These are phyloP conservation scores for Shiraia bambusicola DNA, from an alignment of 2,329 filamentous ascomycete genomes.

Conservation along the genomic window DNA sequence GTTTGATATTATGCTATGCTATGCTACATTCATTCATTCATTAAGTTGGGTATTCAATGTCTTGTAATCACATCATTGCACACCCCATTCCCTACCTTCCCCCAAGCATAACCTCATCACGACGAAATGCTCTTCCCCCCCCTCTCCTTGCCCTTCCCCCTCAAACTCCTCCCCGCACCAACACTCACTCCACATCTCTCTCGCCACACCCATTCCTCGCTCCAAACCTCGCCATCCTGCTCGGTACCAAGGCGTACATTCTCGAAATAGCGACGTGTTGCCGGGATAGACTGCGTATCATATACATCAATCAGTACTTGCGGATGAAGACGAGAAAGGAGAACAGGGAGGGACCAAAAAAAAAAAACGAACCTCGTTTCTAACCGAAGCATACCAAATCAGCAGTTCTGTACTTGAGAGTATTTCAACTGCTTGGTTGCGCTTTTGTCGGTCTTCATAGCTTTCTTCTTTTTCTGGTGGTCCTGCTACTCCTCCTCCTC, in stretches of 20 bases:
- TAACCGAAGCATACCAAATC: constrained; percentile 33
- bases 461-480: constrained; percentile 15
- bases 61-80: no score
- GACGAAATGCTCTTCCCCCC: constrained; percentile 12
- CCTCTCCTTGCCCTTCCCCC: constrained; percentile 16
- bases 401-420: constrained; percentile 42
- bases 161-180: constrained; percentile 11
- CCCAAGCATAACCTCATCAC: not conserved
- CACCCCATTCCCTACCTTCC: not conserved
- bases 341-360: no score
- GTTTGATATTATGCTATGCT: no score
- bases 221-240: constrained; percentile 12
- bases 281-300: constrained; percentile 27
- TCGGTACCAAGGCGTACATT: constrained; percentile 34
- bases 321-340: not conserved
- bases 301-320: not conserved
- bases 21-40: no score
- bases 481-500: not conserved
- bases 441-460: constrained; percentile 32
- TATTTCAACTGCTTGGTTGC: constrained; percentile 35
- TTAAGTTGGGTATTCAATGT: no score
- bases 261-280: constrained; percentile 33
- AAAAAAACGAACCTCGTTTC: constrained; percentile 40
- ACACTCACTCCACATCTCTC: constrained; percentile 2
- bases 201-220: constrained; percentile 26